Conservation (phyloP, 345 rosid genomes). For the Pistacia atlantica region DNA sequence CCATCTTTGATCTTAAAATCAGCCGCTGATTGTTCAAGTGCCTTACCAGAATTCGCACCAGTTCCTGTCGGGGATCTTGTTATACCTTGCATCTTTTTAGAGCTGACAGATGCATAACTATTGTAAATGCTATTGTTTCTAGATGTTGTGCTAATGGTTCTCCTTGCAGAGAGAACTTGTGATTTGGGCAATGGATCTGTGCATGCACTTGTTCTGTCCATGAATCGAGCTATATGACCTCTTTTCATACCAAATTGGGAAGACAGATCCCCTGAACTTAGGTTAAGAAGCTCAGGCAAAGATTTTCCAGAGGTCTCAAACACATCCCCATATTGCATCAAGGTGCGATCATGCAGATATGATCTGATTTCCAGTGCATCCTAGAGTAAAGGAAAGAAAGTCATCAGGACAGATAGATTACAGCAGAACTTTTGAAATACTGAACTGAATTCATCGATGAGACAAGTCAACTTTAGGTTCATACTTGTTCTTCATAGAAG, state of each 20-base stretch:
- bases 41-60: slow-evolving; percentile 30
- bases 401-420: background rate
- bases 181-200: slow-evolving; percentile 39
- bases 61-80: slow-evolving; percentile 29
- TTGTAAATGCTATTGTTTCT: slow-evolving; percentile 37
- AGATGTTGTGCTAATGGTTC: slow-evolving; percentile 21
- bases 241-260: slow-evolving; percentile 62
- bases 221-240: slow-evolving; percentile 59
- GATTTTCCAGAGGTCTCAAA: slow-evolving; percentile 57
- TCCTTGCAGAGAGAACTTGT: slow-evolving; percentile 19
- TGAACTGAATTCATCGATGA: background rate
- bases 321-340: slow-evolving; percentile 56
- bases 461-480: background rate
- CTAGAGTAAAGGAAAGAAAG: slow-evolving; percentile 29
- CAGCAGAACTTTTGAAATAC: background rate
- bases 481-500: background rate
- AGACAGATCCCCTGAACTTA: slow-evolving; percentile 41
- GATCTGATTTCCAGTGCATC: slow-evolving; percentile 63
- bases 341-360: slow-evolving; percentile 63
- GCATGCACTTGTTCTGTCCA: slow-evolving; percentile 44
- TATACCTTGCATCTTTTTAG: slow-evolving; percentile 27
- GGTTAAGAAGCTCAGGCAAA: slow-evolving; percentile 53
- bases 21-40: slow-evolving; percentile 49
- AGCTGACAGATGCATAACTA: slow-evolving; percentile 26
- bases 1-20: slow-evolving; percentile 59